Percentiles rank a stretch among this genome's conserved stretches.
These are phyloP conservation scores for Serpula lacrymans DNA, from an alignment of 768 basidiomycete species.

Conservation along the genomic window DNA sequence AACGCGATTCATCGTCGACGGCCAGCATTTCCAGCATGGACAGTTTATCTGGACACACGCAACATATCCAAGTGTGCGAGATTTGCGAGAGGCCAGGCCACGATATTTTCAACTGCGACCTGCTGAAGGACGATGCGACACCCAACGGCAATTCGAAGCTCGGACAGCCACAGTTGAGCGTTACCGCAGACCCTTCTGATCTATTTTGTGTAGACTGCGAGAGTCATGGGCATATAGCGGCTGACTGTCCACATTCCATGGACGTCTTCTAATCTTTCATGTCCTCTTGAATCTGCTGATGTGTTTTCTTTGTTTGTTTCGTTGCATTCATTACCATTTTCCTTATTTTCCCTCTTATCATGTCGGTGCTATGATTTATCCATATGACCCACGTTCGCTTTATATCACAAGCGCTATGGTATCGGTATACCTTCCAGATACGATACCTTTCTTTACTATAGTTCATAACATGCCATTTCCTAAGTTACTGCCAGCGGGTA, in stretches of 20 bases:
- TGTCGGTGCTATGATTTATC: too few species aligned
- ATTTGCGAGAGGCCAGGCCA: constrained; percentile 85
- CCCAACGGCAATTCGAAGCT: constrained; percentile 16
- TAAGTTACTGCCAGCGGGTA: too few species aligned
- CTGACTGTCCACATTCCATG: constrained; percentile 79
- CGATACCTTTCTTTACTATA: too few species aligned
- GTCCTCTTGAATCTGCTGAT: too few species aligned
- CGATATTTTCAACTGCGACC: constrained; percentile 81
- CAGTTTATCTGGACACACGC: constrained; percentile 16
- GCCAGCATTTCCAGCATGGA: constrained; percentile 21
- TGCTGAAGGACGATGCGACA: constrained; percentile 55
- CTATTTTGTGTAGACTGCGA: constrained; percentile 85
- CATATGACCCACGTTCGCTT: too few species aligned
- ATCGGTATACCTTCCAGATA: too few species aligned
- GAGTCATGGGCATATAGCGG: constrained; percentile 68
- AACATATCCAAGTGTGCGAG: constrained; percentile 64
- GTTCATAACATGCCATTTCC: too few species aligned
- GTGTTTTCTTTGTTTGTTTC: too few species aligned
- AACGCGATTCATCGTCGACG: constrained; percentile 15
- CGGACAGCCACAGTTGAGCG: constrained; percentile 9
- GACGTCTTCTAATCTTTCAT: constrained; percentile 87
- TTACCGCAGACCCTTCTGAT: constrained; percentile 24
- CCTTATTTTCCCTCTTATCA: too few species aligned
- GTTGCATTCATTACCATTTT: too few species aligned
- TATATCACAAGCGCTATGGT: too few species aligned